Base-by-base conservation (phyloP, 805 yeast genomes). In the Myxozyma sirexii region DNA sequence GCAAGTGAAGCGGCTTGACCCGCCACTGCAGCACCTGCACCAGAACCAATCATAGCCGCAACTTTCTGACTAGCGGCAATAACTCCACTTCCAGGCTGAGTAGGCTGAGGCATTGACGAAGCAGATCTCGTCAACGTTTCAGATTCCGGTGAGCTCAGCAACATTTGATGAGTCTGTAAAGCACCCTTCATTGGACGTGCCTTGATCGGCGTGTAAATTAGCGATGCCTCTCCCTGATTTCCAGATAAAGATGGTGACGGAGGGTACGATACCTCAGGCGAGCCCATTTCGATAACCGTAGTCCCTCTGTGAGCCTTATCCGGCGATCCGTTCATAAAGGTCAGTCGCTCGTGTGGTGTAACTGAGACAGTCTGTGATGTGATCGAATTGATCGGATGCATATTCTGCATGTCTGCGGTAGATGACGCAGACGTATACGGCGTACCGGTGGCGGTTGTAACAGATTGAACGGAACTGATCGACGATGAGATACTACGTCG, bases 401-500 rank as follows among this genome's bases (percentile, higher is more conserved):
- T 19, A 6, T 12, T 35, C 21, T 35, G 53, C 10, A 48, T 35
- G n/a, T 48, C 53, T 5, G 53, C 53, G 10, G 53, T 15, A 4
- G 52, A 47, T 4, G 54, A 50, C 19, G 39, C 27, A 13, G 54
- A 50, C 17, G 54, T 50, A 17, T n/a, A 50, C 31, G 46, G 46
- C 6, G 54, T 50, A n/a, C 26, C 54, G 15, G 37, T 27, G 17
- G 27, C n/a, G 15, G 46, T 27, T 24, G 46, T n/a, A 12, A 15
- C 38, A 10, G 54, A 50, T 7, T 50, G 54, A 10, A 41, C n/a
- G 3, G 54, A 50, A n/a, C 54, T 39, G 8, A 41, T 17, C 35
- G 54, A 50, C 12, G 54, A 50, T 12, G 53, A 37, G 10, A 50
- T 33, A 23, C 54, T 50, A 5, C 47, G 48, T 12, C 55, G 55